Base-by-base conservation (phyloP, 2,329 filamentous ascomycete genomes). In the Diaporthe sp. region DNA sequence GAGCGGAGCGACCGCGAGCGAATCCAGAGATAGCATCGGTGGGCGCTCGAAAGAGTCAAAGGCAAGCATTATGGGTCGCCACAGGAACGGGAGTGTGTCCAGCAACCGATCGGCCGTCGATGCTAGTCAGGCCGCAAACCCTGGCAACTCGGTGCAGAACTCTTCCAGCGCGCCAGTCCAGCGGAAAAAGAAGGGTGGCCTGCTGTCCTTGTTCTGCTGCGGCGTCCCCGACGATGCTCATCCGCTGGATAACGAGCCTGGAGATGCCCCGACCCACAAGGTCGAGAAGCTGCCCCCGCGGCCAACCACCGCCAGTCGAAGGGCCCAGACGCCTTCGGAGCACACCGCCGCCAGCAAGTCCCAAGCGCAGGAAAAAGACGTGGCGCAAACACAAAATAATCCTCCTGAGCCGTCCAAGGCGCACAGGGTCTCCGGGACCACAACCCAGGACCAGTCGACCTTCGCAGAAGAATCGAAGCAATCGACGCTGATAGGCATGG, bases 131-230 rank as follows among this genome's bases (percentile, higher is more conserved):
- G 86, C 85, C 58, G 86, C 85, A 78, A 87, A 87, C 7, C 82
- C 86, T 44, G 85, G 83, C 76, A 85, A 86, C 74, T 87, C 88
- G 25, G 87, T 88, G 79, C 87, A 87, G 53, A 88, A 84, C 79
- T 89, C 88, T 44, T 88, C 89, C 39, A 84, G 82, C 12, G 84
- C 85, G 69, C 86, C 85, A 70, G 82, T 85, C 47, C 84, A 86
- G 73, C 88, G 87, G 79, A 86, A 85, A 81, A 90, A 90, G 83
- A 87, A 86, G 80, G 86, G 84, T 70, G 88, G 88, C n/a, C 82
- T 92, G 59, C 81, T 91, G 47, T 85, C 89, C 32, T 88, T 94
- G 71, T 86, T 94, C 75, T 94, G 93, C 84, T 94, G 93, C 81
- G 88, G 86, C 72, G 87, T 91, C 53, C 90, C 92, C 66, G 91